Evolutionary conservation across 2,329 filamentous ascomycete species (phyloP), one percentile per base, ranked within the genome.

Genomic region (Grosmannia clavigera): DNA sequence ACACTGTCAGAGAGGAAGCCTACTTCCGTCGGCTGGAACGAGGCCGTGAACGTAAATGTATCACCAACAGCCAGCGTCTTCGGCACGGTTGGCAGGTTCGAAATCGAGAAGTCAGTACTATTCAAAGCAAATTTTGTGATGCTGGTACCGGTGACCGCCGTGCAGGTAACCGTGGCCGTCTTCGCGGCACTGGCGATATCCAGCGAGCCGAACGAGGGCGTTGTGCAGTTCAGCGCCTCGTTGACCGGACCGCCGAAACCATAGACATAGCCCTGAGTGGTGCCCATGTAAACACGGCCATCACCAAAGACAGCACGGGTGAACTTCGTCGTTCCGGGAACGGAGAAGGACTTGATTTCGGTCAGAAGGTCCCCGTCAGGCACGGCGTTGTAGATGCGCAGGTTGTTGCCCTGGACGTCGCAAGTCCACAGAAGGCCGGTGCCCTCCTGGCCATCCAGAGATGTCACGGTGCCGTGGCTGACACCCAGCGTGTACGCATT

Each of bases 311-410:
- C 79, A 1, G 81, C 78, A 2, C 81, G 74, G 3, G 76, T 78
- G 63, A 84, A 84, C 68, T 84, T 84, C 54, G 74, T 78, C 4
- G 78, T 74, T 0, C 77, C 78, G 0, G 75, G 71, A 14, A 82
- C 73, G 31, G 76, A 76, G 63, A 82, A 81, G 1, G 73, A 73
- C 38, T 77, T 76, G 63, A 83, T 73, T 58, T 78, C 69, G 1
- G 71, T 76, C 55, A 84, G 67, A 1, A 68, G 62, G 0, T 76
- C 77, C 29, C 76, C 73, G 5, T 72, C 68, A 0, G 79, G 81
- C 11, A 99, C 78, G 31, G 90, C 86, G 71, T 96, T 96, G 79
- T 95, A 95, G 69, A 97, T 95, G 68, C 90, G 87, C 69, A 90
- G 71, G 61, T 78, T 77, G 7, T 71, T 70, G 6, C 78, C 79